Percentiles rank a stretch among this genome's conserved stretches.
These are phyloP conservation scores for Neckera pumila DNA, from an alignment of 225 moss, liverwort and hornwort species.

Conservation along the genomic window DNA sequence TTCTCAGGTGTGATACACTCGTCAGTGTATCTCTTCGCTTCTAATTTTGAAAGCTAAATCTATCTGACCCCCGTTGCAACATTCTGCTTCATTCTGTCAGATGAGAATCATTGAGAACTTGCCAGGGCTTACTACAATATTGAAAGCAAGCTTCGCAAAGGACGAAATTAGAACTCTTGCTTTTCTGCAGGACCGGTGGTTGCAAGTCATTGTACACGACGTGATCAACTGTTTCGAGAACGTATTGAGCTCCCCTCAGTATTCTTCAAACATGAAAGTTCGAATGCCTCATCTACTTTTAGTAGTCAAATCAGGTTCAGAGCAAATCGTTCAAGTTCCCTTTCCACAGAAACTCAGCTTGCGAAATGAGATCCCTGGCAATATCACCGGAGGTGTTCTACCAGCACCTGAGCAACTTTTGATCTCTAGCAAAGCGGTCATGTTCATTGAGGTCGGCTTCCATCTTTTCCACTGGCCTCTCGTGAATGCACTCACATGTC, in stretches of 20 bases:
- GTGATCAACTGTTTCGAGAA: conserved; percentile 8
- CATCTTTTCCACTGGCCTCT: not conserved
- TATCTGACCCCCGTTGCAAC: not conserved
- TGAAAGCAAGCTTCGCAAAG: not conserved
- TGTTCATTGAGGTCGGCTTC: conserved; percentile 31
- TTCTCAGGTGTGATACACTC: not conserved
- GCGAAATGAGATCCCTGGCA: not conserved
- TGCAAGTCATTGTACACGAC: conserved; percentile 15
- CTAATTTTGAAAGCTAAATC: not conserved
- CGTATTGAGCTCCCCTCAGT: not conserved
- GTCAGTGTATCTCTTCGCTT: not conserved
- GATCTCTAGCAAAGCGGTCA: not conserved
- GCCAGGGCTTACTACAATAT: not conserved
- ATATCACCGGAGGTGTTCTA: conserved; percentile 5
- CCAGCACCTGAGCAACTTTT: conserved; percentile 11
- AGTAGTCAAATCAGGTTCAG: conserved; percentile 6
- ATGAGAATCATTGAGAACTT: not conserved
- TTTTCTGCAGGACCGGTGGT: conserved; percentile 12
- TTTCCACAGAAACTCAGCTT: conserved; percentile 6
- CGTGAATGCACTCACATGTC: not conserved
- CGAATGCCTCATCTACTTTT: not conserved
- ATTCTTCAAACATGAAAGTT: not conserved
- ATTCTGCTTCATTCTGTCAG: not conserved
- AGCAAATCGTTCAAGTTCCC: not conserved
- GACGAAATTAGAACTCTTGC: not conserved